These are phyloP conservation scores for Primulina tabacum DNA, from an alignment of 257 asterid genomes.

Conservation along the genomic window DNA sequence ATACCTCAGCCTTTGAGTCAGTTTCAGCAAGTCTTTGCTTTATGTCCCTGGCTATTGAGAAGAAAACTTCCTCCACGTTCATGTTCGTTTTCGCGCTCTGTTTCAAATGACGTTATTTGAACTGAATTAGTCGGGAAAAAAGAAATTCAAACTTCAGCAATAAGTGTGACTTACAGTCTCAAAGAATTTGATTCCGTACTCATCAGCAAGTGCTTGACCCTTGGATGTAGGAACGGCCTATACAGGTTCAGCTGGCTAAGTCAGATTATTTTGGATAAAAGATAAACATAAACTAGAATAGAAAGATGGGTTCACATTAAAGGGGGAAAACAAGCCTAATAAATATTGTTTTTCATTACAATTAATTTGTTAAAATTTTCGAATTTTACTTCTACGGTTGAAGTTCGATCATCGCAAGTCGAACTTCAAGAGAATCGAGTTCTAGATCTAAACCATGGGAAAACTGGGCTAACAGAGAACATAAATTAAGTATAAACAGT, in stretches of 20 bases:
- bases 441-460: constrained; percentile 1
- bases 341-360: constrained; percentile 12
- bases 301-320: constrained; percentile 4
- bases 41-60: constrained; percentile 87
- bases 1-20: constrained; percentile 78
- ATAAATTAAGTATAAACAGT: neutral
- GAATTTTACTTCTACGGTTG: neutral
- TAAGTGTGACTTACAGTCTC: constrained; percentile 69
- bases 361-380: neutral
- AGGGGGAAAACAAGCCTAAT: neutral
- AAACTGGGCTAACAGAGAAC: neutral
- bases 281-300: constrained; percentile 9
- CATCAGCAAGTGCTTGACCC: constrained; percentile 98
- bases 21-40: constrained; percentile 87
- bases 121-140: constrained; percentile 3
- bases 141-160: constrained; percentile 17
- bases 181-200: constrained; percentile 86
- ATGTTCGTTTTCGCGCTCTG: constrained; percentile 95
- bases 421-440: neutral
- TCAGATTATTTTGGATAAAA: constrained; percentile 15
- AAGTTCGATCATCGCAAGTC: constrained; percentile 5
- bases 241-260: constrained; percentile 18
- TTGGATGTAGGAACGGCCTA: constrained; percentile 91
- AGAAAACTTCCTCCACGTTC: constrained; percentile 97
- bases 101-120: constrained; percentile 31